Conservation (phyloP, 805 yeast species). For the Pichia thaimueangensis region DNA sequence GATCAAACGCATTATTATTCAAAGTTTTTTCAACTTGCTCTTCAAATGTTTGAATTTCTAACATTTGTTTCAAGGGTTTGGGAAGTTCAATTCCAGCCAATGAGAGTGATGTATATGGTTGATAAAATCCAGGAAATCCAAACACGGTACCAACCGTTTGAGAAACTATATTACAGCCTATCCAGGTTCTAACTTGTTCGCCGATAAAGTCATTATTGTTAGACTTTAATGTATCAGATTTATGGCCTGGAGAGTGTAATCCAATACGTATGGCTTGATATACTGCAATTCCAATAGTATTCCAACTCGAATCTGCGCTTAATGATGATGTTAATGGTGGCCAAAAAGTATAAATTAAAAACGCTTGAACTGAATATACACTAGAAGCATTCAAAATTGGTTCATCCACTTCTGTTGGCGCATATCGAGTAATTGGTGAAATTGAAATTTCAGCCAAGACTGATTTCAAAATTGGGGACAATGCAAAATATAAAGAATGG, state of each 20-base stretch:
- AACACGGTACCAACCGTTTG: conserved; percentile 87
- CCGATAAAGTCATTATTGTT: conserved; percentile 43
- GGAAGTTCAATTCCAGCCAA: conserved; percentile 3
- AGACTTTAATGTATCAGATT: conserved; percentile 41
- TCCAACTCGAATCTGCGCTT: conserved; percentile 95
- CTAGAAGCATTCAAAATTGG: conserved; percentile 84
- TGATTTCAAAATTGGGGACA: conserved; percentile 67
- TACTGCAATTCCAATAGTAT: conserved; percentile 86
- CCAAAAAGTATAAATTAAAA: conserved; percentile 84
- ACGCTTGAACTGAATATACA: conserved; percentile 91
- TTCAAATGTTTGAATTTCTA: conserved; percentile 79
- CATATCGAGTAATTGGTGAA: conserved; percentile 80
- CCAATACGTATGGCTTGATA: conserved; percentile 93
- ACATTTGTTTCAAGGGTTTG: conserved; percentile 55
- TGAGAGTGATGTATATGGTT: conserved; percentile 62
- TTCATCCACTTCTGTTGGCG: conserved; percentile 71
- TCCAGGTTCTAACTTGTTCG: conserved; percentile 89
- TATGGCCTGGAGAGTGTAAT: conserved; percentile 70
- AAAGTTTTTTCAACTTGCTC: conserved; percentile 76
- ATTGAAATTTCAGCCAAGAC: conserved; percentile 83
- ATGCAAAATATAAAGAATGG: conserved; percentile 43
- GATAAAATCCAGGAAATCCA: conserved; percentile 91
- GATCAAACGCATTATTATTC: conserved; percentile 62
- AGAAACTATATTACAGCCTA: conserved; percentile 83
- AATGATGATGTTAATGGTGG: conserved; percentile 93